Evolutionary conservation across 116 monocot species (phyloP), one percentile per base, ranked within the genome.

Genomic region (Phalaenopsis hybrid): DNA sequence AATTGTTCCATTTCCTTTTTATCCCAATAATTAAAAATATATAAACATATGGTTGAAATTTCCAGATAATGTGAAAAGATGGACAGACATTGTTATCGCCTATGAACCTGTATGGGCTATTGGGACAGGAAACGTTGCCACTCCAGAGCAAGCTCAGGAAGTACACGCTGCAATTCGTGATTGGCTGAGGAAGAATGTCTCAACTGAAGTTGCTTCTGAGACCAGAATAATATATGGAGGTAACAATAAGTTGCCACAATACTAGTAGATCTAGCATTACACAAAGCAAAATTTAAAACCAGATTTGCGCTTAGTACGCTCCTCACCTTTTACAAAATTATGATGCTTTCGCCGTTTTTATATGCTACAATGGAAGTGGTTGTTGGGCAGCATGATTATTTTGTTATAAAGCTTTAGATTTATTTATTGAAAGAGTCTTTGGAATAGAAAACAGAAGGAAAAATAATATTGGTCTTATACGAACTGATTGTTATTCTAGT

Each of bases 41-140:
- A 31, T 31, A 31, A 31, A 31, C 28, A 3, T 45, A 51, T 12
- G 4, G 0, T 49, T 57, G 80, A 33, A 31, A 16, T 57, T 16
- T 83, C 59, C 89, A 99, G 98, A 95, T 88, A 80, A 83, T 85
- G 85, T 99, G 28, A 45, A 90, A 48, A 89, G 92, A 74, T 99
- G 98, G 98, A 81, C 81, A 12, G 84, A 95, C 81, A 86, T 99
- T 69, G 98, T 99, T 44, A 87, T 99, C 86, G 98, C 98, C 75
- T 99, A 99, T 81, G 98, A 99, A 81, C 98, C 98, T 85, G 98
- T 99, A 52, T 99, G 98, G 98, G 98, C 98, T 50, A 99, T 99
- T 90, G 98, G 98, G 67, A 99, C 98, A 12, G 98, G 98, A 50
- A 93, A 99, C 83, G 98, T 99, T 70, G 98, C 95, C 74, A 87